Conservation (phyloP, 805 yeast species). For the Brettanomyces sp. region DNA sequence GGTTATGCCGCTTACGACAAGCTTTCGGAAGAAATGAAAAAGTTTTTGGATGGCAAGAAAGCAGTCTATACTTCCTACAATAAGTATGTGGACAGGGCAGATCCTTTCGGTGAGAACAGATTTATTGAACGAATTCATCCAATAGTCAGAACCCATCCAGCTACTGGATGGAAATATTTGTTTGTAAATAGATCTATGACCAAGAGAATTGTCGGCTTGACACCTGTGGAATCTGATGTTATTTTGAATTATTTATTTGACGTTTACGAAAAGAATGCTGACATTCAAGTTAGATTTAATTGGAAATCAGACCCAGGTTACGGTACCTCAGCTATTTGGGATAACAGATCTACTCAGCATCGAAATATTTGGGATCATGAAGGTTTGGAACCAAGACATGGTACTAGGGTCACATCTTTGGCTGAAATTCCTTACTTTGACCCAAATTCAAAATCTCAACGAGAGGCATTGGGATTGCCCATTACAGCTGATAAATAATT, state of each 20-base stretch:
- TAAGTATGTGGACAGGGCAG: constrained; percentile 28
- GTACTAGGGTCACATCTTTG: constrained; percentile 43
- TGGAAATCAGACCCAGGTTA: constrained; percentile 32
- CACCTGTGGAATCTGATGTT: constrained; percentile 37
- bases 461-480: constrained; percentile 36
- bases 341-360: constrained; percentile 38
- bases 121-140: constrained; percentile 51
- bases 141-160: constrained; percentile 54
- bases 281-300: constrained; percentile 46
- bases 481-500: constrained; percentile 12
- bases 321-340: constrained; percentile 42
- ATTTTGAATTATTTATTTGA: constrained; percentile 37
- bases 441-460: constrained; percentile 38
- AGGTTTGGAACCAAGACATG: constrained; percentile 37
- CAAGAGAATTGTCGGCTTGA: constrained; percentile 41
- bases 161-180: constrained; percentile 52
- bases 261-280: constrained; percentile 42
- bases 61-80: constrained; percentile 36
- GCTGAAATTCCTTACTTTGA: constrained; percentile 48
- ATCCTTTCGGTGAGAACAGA: constrained; percentile 36
- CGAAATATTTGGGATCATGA: constrained; percentile 34
- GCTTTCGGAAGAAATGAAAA: constrained; percentile 39
- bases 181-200: constrained; percentile 45
- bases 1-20: constrained; percentile 53
- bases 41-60: constrained; percentile 42